Base-by-base conservation (phyloP, 2,329 filamentous ascomycete genomes). In the Verticillium albo-atrum region DNA sequence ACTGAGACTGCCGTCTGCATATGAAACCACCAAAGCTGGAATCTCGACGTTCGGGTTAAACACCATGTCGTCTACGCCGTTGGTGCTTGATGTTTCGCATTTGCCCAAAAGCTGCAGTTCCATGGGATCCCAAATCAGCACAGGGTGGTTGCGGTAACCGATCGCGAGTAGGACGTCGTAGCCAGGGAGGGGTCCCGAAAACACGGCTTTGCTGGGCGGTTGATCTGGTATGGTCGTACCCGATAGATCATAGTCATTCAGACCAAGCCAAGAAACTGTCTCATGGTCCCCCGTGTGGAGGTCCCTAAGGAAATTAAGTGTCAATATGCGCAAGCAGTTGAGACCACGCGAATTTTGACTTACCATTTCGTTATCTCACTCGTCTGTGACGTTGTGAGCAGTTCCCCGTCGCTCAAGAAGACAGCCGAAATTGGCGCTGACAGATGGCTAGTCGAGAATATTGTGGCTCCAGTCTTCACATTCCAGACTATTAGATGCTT, bases 21-120 rank as follows among this genome's bases (percentile, higher is more conserved):
- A 68, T 0, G 66, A 66, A 4, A 68, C 68, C 2, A 67, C 47
- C 14, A 73, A 61, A 1, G 61, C 61, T 15, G 64, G 58, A 4
- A 69, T 61, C 12, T 68, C 66, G 0, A 64, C 61, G 58, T 70
- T 68, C 10, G 67, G 67, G 52, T 68, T 69, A 59, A 73, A 71
- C 4, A 54, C 59, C 61, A 71, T 66, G 42, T 58, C 62, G 32
- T 67, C 56, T 54, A 72, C 61, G 7, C 66, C 66, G 56, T 67
- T 67, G 55, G 63, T 65, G 26, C 58, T 55, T 6, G 53, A 42
- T 9, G 61, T 56, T 10, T 53, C 20, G 30, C 65, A 69, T 42
- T 55, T 23, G 1, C 67, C 67, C 25, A 68, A 27, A 0, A 61
- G 37, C 52, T 62, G 51, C 51, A 60, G 52, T 35, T 63, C 59